Evolutionary conservation across 2,329 filamentous ascomycete genomes (phyloP), one percentile per base, ranked within the genome.

Genomic region (Teratosphaeria viscida): DNA sequence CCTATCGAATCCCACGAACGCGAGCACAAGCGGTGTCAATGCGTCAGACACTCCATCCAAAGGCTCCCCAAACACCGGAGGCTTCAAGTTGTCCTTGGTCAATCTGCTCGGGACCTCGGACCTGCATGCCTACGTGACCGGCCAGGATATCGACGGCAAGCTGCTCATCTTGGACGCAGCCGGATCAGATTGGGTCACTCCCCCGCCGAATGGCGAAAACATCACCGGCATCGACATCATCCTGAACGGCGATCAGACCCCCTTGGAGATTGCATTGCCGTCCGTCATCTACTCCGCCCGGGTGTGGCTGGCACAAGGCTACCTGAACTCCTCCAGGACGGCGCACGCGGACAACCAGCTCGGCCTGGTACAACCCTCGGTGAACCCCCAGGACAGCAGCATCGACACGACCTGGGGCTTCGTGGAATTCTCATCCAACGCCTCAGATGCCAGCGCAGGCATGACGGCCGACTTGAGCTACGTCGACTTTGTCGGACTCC

Each of bases 281-380:
- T 73, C 72, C 4, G 72, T 75, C n/a, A 68, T 80, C 53, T 66
- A 63, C 52, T 72, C 75, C 1, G 78, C 73, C 0, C 76, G 79
- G 5, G 67, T 81, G 43, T 80, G 78, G 71, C 77, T 80, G 61
- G 71, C 76, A 19, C 73, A 75, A 27, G 76, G 76, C 3, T 63
- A 73, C 1, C 70, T 80, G n/a, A 61, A 70, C 11, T 80, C 80
- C 61, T 78, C 70, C 65, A 75, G 79, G 12, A 63, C 58, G 8
- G 65, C 61, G 2, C 58, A 58, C 14, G 70, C 62, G 6, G 63
- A 67, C 34, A 73, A 73, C 29, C 63, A 58, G 4, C 64, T 67
- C 19, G 67, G 65, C 12, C 65, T 82, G 1, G 80, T 82, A 12
- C 76, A 81, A 63, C 81, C 81, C 0, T 77, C 80, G 0, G 73